Evolutionary conservation across 805 yeast species (phyloP).

Genomic region (Kuraishia cidri): DNA sequence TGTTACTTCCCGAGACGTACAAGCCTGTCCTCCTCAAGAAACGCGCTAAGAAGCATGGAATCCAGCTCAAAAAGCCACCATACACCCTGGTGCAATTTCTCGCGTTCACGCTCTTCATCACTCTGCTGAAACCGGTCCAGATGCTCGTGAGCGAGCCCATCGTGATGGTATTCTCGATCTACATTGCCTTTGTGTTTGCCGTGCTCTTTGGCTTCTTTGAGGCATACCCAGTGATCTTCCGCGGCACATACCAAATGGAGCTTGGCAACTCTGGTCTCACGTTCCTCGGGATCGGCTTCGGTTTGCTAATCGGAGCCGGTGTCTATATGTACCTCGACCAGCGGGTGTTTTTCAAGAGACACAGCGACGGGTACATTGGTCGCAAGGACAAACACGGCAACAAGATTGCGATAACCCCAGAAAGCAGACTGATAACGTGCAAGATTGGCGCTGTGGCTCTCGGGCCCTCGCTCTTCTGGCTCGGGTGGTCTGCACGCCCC

Average conservation of each 20-base stretch:
- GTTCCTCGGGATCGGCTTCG: slow-evolving; percentile 65
- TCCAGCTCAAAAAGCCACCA: slow-evolving; percentile 30
- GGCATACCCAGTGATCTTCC: slow-evolving; percentile 68
- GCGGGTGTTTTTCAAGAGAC: slow-evolving; percentile 38
- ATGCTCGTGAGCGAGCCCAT: slow-evolving; percentile 73
- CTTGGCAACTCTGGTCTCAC: slow-evolving; percentile 60
- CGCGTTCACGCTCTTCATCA: slow-evolving; percentile 34
- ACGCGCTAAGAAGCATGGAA: slow-evolving; percentile 54
- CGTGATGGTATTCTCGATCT: slow-evolving; percentile 58
- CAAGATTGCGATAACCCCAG: slow-evolving; percentile 47
- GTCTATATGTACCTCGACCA: slow-evolving; percentile 43
- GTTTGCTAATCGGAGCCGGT: slow-evolving; percentile 46
- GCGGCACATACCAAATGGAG: slow-evolving; percentile 52
- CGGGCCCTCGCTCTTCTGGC: slow-evolving; percentile 70
- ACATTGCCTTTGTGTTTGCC: slow-evolving; percentile 69
- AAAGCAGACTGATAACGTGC: slow-evolving; percentile 47
- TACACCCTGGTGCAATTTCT: slow-evolving; percentile 26
- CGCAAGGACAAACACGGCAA: slow-evolving; percentile 50
- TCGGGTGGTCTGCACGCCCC: slow-evolving; percentile 64
- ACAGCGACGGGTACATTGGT: slow-evolving; percentile 54
- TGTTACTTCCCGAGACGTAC: slow-evolving; percentile 59
- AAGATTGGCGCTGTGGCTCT: slow-evolving; percentile 60
- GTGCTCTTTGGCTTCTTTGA: slow-evolving; percentile 75
- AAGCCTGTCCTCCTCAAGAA: slow-evolving; percentile 52
- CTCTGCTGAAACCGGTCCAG: slow-evolving; percentile 53